Evolutionary conservation across 192 early-diverging fungal species (phyloP).

Genomic region (Coemansia sp.): DNA sequence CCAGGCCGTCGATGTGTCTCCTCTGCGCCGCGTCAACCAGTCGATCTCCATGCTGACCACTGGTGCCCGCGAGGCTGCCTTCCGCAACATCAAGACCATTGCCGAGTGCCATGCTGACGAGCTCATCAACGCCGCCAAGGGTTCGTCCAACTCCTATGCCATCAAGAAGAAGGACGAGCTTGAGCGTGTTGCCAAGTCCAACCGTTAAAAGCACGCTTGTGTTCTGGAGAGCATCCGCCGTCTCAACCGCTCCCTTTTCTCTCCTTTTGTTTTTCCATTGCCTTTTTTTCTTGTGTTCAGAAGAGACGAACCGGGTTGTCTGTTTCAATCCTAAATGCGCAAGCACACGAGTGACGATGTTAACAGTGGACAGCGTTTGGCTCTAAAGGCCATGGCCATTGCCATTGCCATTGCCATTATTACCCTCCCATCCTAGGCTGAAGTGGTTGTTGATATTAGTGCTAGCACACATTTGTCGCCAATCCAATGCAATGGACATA

Average conservation of each 20-base stretch:
- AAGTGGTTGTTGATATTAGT: too few species aligned
- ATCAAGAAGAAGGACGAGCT: constrained; percentile 99
- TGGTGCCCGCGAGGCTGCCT: constrained; percentile 95
- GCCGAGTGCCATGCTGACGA: constrained; percentile 99
- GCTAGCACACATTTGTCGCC: too few species aligned
- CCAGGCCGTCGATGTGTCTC: constrained; percentile 99
- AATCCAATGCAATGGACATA: too few species aligned
- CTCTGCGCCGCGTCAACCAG: constrained; percentile 97
- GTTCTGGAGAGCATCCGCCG: not conserved
- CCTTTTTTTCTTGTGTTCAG: not conserved
- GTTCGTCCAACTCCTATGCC: constrained; percentile 99
- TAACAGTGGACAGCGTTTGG: too few species aligned
- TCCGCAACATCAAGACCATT: constrained; percentile 99
- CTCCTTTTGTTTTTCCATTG: constrained; percentile 9
- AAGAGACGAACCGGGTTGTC: not conserved
- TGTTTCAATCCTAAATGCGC: constrained; percentile 7
- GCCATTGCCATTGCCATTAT: too few species aligned
- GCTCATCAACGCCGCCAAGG: constrained; percentile 98
- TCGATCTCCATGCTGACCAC: constrained; percentile 91
- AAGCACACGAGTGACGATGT: not conserved
- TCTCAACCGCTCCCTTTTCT: not conserved
- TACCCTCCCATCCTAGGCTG: too few species aligned
- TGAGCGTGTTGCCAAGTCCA: constrained; percentile 66
- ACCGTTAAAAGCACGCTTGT: constrained; percentile 43
- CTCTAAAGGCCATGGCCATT: too few species aligned